Percentiles rank a stretch among this genome's conserved stretches.
Conservation (phyloP, 2,329 filamentous ascomycete species). For the Chalaropsis ovoidea region DNA sequence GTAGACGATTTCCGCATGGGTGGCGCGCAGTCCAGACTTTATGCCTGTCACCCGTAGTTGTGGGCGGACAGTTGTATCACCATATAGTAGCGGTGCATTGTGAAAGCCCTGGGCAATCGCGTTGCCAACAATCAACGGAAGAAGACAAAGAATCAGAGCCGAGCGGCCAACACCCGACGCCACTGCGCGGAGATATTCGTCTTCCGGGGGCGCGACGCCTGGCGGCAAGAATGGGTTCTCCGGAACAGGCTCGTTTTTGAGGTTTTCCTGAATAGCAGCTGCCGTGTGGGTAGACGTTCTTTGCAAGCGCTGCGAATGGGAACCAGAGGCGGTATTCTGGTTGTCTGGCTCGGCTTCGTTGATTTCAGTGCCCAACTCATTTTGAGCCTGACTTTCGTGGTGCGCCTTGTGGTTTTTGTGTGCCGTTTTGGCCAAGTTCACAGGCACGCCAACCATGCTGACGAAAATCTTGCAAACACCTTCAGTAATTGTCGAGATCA, state of each 20-base stretch:
- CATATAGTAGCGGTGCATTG: slow-evolving; percentile 59
- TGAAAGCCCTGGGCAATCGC: slow-evolving; percentile 59
- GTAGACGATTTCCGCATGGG: slow-evolving; percentile 50
- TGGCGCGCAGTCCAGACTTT: slow-evolving; percentile 51
- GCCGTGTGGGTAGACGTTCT: slow-evolving; percentile 13
- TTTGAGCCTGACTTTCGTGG: not conserved
- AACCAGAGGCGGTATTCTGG: not conserved
- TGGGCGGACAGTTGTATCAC: slow-evolving; percentile 57
- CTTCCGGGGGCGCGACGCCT: slow-evolving; percentile 28
- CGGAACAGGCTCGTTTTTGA: slow-evolving; percentile 24
- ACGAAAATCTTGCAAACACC: slow-evolving; percentile 21
- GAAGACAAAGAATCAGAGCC: slow-evolving; percentile 42
- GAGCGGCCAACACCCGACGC: slow-evolving; percentile 43
- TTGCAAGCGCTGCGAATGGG: not conserved
- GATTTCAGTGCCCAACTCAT: not conserved
- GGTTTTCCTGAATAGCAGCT: slow-evolving; percentile 25
- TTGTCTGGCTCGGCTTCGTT: not conserved
- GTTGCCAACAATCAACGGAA: slow-evolving; percentile 51
- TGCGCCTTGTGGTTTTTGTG: slow-evolving; percentile 37
- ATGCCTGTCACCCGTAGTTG: slow-evolving; percentile 56
- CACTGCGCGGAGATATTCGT: slow-evolving; percentile 43
- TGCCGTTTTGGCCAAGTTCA: slow-evolving; percentile 48
- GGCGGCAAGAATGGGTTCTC: slow-evolving; percentile 16
- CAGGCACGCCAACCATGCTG: slow-evolving; percentile 43
- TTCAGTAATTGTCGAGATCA: slow-evolving; percentile 30